Percentiles rank a stretch among this genome's conserved stretches.
Evolutionary conservation across 2,329 filamentous ascomycete species (phyloP).

Genomic region (Epicoccum nigrum): DNA sequence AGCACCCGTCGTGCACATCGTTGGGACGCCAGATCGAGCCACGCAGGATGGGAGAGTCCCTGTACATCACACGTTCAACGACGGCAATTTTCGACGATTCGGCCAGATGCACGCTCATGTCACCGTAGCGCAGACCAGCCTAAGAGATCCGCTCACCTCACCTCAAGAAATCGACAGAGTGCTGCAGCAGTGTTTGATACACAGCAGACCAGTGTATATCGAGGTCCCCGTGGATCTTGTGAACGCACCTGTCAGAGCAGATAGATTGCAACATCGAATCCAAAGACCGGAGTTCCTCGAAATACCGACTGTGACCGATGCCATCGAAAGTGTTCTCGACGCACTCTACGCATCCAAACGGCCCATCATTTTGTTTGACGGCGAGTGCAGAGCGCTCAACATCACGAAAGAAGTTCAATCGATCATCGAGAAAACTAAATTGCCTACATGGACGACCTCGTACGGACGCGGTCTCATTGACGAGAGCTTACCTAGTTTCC

Average conservation of each 20-base stretch:
- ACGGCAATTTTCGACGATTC: constrained; percentile 61
- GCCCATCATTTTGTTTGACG: constrained; percentile 61
- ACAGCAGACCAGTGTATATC: constrained; percentile 63
- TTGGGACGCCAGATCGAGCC: constrained; percentile 57
- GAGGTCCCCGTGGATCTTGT: constrained; percentile 63
- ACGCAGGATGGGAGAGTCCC: constrained; percentile 53
- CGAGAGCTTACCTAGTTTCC: constrained; percentile 55
- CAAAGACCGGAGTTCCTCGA: constrained; percentile 4
- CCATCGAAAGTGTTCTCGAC: constrained; percentile 47
- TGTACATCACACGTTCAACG: constrained; percentile 72
- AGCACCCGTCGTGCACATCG: constrained; percentile 69
- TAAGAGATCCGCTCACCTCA: constrained; percentile 54
- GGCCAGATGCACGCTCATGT: constrained; percentile 57
- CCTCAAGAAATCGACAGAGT: constrained; percentile 60
- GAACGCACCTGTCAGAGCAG: constrained; percentile 40
- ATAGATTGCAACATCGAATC: constrained; percentile 32
- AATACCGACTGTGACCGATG: constrained; percentile 33
- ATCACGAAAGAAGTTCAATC: constrained; percentile 52
- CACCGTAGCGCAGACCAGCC: constrained; percentile 57
- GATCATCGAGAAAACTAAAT: constrained; percentile 52
- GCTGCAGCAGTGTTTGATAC: constrained; percentile 57
- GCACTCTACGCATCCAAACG: constrained; percentile 55
- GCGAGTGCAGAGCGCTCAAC: constrained; percentile 53
- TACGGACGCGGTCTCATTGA: constrained; percentile 60
- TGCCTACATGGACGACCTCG: constrained; percentile 56